Percentiles rank a stretch among this genome's conserved stretches.
phyloP scores from a whole-genome alignment of 306 rosid genomes.

The Prunus salicina region DNA sequence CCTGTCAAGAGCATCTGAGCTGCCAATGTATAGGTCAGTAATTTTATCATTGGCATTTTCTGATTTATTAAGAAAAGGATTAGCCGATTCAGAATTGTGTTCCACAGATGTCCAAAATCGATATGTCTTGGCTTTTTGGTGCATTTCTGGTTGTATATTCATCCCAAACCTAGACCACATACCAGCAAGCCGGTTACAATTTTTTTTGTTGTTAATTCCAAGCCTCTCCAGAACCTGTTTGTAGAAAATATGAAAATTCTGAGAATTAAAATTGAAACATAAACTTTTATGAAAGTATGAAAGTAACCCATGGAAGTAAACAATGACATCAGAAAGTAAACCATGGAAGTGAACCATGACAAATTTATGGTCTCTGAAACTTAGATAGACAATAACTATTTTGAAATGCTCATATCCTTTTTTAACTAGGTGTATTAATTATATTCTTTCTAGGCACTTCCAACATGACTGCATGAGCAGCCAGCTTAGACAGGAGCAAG shows the following conservation, averaged over 20 bases:
- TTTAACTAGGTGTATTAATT: not conserved
- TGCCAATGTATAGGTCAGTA: constrained; percentile 26
- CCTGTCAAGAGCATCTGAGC: constrained; percentile 25
- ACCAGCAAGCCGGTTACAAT: constrained; percentile 52
- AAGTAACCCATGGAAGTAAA: not conserved
- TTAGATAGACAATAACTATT: not conserved
- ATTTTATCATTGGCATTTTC: constrained; percentile 29
- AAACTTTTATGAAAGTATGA: constrained; percentile 15
- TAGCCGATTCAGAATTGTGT: constrained; percentile 50
- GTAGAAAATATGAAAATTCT: constrained; percentile 22
- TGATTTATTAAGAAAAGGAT: constrained; percentile 30
- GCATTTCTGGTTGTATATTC: constrained; percentile 66
- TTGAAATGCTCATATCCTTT: not conserved
- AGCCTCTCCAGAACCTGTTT: constrained; percentile 69
- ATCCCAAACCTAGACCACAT: constrained; percentile 76
- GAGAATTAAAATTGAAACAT: constrained; percentile 19
- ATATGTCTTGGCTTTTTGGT: constrained; percentile 46
- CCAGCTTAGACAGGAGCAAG: not conserved
- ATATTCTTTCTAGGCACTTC: not conserved
- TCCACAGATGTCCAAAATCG: constrained; percentile 75
- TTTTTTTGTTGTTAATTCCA: constrained; percentile 73
- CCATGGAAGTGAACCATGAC: not conserved
- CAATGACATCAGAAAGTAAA: not conserved
- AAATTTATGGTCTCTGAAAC: not conserved
- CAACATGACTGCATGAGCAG: not conserved